Evolutionary conservation across 2,329 filamentous ascomycete species (phyloP).

Genomic region (Colletotrichum godetiae): DNA sequence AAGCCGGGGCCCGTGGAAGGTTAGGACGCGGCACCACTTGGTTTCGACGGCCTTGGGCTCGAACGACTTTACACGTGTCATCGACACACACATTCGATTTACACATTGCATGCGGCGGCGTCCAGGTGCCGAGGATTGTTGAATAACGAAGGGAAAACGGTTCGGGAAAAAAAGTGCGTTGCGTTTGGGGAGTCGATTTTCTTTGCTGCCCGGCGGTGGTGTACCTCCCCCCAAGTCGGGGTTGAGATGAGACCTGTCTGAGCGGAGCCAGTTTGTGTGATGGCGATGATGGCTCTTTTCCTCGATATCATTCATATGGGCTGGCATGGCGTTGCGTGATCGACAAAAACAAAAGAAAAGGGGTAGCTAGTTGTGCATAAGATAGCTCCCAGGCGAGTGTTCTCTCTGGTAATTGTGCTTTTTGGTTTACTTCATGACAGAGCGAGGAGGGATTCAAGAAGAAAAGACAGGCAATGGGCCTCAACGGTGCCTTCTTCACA

Average conservation of each 20-base stretch:
- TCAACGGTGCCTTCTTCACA: conserved; percentile 1
- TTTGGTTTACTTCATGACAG: conserved; percentile 13
- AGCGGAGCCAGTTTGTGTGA: conserved; percentile 18
- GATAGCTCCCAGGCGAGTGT: conserved; percentile 19
- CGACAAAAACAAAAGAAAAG: conserved; percentile 24
- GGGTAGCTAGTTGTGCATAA: conserved; percentile 19
- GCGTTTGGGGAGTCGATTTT: conserved; percentile 13
- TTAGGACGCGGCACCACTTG: background rate
- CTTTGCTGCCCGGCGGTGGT: conserved; percentile 17
- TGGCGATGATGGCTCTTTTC: conserved; percentile 21
- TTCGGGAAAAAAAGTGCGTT: conserved; percentile 7
- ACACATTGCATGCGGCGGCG: conserved; percentile 32
- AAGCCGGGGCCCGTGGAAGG: background rate
- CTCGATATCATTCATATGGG: conserved; percentile 21
- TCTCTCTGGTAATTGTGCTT: conserved; percentile 6
- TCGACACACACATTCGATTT: conserved; percentile 14
- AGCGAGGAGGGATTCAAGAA: background rate
- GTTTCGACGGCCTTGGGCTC: conserved; percentile 11
- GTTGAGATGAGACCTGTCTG: background rate
- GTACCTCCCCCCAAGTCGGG: background rate
- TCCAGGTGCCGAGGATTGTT: conserved; percentile 12
- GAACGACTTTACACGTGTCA: background rate
- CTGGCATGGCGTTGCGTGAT: conserved; percentile 34
- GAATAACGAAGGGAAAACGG: conserved; percentile 20
- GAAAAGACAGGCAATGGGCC: background rate